Evolutionary conservation across 257 asterid genomes (phyloP).

Genomic region (Perilla frutescens): DNA sequence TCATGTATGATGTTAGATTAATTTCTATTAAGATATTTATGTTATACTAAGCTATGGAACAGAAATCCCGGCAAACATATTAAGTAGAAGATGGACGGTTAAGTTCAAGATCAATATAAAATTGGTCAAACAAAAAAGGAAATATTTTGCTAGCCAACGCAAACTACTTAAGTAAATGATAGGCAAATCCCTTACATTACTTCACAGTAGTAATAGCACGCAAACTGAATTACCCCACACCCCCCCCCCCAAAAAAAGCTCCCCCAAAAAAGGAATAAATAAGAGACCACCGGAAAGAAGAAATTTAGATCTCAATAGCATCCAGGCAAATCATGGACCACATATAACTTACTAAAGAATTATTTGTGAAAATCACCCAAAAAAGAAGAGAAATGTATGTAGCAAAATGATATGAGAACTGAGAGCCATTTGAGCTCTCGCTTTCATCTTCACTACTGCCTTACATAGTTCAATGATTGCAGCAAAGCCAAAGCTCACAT

Average conservation of each 20-base stretch:
- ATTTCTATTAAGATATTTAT: constrained; percentile 1
- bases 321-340: background rate
- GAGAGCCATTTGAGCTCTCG: constrained; percentile 12
- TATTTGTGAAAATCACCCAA: background rate
- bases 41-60: constrained; percentile 7
- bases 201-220: background rate
- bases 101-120: constrained; percentile 1
- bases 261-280: background rate
- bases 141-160: background rate
- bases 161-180: background rate
- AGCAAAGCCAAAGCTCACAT: constrained; percentile 20
- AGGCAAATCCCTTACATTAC: background rate
- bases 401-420: constrained; percentile 17
- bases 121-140: background rate
- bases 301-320: background rate
- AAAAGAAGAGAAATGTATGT: background rate
- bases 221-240: constrained; percentile 1
- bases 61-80: background rate
- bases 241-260: background rate
- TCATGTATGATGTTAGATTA: constrained; percentile 6
- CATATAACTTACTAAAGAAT: background rate
- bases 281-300: background rate
- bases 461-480: background rate
- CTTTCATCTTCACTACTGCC: constrained; percentile 13
- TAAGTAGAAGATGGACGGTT: background rate